Evolutionary conservation across 202 grass and related monocot species (phyloP).

Genomic region (Hordeum pubiflorum): DNA sequence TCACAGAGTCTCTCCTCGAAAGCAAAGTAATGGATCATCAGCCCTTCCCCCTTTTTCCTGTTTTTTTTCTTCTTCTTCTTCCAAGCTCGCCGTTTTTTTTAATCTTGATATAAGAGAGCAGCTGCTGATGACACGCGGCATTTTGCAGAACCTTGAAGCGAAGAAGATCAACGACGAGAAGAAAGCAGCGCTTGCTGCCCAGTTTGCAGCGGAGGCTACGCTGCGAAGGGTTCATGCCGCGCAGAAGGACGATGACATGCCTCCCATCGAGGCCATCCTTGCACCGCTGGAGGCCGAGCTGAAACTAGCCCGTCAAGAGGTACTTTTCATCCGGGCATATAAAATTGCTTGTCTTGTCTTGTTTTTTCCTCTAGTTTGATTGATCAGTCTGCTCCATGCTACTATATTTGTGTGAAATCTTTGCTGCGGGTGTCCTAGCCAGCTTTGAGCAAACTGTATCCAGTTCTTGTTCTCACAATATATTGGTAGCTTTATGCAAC

Average conservation of each 20-base stretch:
- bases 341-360: neutral
- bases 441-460: neutral
- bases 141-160: conserved; percentile 79
- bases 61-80: neutral
- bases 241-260: conserved; percentile 96
- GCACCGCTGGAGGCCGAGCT: conserved; percentile 92
- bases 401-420: neutral
- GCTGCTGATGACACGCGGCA: neutral
- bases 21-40: conserved; percentile 48
- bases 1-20: conserved; percentile 86
- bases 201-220: conserved; percentile 90
- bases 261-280: conserved; percentile 95
- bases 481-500: neutral
- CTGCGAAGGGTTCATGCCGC: conserved; percentile 91
- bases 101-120: neutral
- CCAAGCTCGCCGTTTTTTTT: neutral
- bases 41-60: neutral
- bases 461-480: neutral
- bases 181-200: conserved; percentile 81
- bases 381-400: neutral
- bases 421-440: neutral
- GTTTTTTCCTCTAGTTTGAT: neutral
- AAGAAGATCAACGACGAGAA: conserved; percentile 99
- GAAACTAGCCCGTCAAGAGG: conserved; percentile 77
- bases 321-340: conserved; percentile 10